phyloP scores from a whole-genome alignment of 2,329 filamentous ascomycete genomes.

The Dendryphion nanum region DNA sequence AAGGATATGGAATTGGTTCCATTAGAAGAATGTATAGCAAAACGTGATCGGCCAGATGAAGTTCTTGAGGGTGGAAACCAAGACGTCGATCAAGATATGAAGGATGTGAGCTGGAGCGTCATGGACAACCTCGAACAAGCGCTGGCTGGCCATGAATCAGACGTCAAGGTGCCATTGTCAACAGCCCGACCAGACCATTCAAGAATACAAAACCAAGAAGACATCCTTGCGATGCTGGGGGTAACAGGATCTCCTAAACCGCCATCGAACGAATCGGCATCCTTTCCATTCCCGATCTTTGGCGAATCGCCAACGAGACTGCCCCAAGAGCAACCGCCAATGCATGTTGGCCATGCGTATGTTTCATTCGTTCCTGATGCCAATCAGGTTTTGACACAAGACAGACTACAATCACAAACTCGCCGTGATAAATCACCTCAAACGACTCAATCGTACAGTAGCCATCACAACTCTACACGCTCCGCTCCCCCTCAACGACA shows the following conservation, averaged over 20 bases:
- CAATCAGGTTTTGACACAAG: too few species aligned
- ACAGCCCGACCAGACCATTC: background rate
- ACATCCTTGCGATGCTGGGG: slow-evolving; percentile 35
- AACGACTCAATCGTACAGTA: too few species aligned
- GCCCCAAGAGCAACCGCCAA: slow-evolving; percentile 15
- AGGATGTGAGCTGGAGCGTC: slow-evolving; percentile 34
- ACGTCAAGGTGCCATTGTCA: slow-evolving; percentile 7
- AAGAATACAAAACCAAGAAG: slow-evolving; percentile 31
- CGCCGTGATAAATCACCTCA: too few species aligned
- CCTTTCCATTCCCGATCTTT: slow-evolving; percentile 9
- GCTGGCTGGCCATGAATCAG: slow-evolving; percentile 23
- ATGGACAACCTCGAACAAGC: slow-evolving; percentile 43
- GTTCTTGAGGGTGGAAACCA: slow-evolving; percentile 15
- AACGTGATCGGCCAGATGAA: slow-evolving; percentile 40
- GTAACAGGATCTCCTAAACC: slow-evolving; percentile 40
- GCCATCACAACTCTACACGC: background rate
- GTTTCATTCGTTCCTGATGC: too few species aligned
- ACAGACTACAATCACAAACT: too few species aligned
- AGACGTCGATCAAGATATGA: slow-evolving; percentile 33
- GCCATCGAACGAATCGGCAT: slow-evolving; percentile 20
- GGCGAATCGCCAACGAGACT: slow-evolving; percentile 9
- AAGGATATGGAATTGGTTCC: slow-evolving; percentile 41
- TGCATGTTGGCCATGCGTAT: background rate
- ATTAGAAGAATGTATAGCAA: slow-evolving; percentile 43
- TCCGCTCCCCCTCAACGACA: slow-evolving; percentile 14